Conservation (phyloP, 2,329 filamentous ascomycete genomes). For the Coleophoma crateriformis region DNA sequence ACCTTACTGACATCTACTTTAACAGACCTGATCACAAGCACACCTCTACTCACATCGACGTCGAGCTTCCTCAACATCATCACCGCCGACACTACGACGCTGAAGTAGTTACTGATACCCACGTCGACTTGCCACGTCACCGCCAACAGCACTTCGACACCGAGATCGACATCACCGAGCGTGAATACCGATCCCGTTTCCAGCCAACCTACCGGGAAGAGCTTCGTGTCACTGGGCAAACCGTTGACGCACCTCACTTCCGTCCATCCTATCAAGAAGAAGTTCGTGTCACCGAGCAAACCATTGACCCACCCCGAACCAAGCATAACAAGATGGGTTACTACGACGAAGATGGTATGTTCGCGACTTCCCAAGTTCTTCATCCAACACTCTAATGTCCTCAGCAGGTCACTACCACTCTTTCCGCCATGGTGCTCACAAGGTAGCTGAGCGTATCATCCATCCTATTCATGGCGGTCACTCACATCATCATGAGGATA, state of each 20-base stretch:
- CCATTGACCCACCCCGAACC: conserved; percentile 28
- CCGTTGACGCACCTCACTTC: conserved; percentile 48
- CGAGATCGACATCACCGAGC: conserved; percentile 57
- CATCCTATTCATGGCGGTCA: conserved; percentile 39
- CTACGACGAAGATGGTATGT: conserved; percentile 63
- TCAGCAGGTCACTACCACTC: conserved; percentile 61
- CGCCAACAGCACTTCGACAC: conserved; percentile 21
- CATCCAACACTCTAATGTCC: conserved; percentile 3
- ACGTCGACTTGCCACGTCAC: conserved; percentile 18
- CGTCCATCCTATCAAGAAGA: conserved; percentile 13
- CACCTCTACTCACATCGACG: conserved; percentile 43
- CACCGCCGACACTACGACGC: conserved; percentile 26
- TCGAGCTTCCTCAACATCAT: conserved; percentile 29
- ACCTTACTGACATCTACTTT: conserved; percentile 15
- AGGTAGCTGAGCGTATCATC: conserved; percentile 59
- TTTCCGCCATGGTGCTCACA: conserved; percentile 65
- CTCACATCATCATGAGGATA: conserved; percentile 3
- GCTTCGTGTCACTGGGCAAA: conserved; percentile 37
- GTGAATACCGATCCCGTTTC: conserved; percentile 58
- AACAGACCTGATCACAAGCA: conserved; percentile 30
- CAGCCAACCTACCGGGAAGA: conserved; percentile 41
- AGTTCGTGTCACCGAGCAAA: conserved; percentile 21
- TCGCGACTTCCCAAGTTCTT: conserved; percentile 5
- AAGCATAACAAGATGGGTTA: conserved; percentile 61
- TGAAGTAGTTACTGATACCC: conserved; percentile 10